phyloP scores from a whole-genome alignment of 2,329 filamentous ascomycete genomes.

The Aspergillus terreus region DNA sequence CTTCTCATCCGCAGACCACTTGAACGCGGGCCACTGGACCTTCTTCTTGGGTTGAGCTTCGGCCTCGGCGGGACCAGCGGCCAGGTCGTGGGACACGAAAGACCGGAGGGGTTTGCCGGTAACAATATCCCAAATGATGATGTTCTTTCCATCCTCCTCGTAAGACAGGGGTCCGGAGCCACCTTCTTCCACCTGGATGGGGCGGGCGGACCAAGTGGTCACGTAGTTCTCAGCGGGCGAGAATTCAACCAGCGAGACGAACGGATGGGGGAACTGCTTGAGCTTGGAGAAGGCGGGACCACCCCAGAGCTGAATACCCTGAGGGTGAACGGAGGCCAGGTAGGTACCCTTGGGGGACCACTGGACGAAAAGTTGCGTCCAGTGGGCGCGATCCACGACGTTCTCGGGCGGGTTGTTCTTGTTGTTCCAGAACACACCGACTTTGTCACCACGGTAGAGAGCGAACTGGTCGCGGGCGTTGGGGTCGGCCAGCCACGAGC shows the following conservation, averaged over 20 bases:
- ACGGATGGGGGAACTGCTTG: conserved; percentile 90
- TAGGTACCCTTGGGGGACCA: conserved; percentile 96
- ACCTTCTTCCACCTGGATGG: conserved; percentile 86
- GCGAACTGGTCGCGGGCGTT: conserved; percentile 93
- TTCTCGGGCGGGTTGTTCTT: conserved; percentile 85
- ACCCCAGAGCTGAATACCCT: conserved; percentile 97
- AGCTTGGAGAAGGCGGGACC: conserved; percentile 84
- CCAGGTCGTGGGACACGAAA: conserved; percentile 81
- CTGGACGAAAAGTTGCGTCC: conserved; percentile 97
- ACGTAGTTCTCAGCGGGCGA: conserved; percentile 90
- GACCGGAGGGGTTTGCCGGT: conserved; percentile 87
- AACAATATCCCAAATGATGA: conserved; percentile 96
- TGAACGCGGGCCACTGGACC: conserved; percentile 97
- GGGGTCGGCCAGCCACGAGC: conserved; percentile 86
- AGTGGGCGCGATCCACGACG: conserved; percentile 87
- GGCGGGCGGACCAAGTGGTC: conserved; percentile 93
- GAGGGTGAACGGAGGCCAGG: conserved; percentile 88
- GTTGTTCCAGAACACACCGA: conserved; percentile 98
- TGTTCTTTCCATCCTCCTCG: conserved; percentile 98
- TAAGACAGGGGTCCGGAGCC: conserved; percentile 71
- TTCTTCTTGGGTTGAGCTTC: conserved; percentile 77
- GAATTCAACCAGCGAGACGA: conserved; percentile 93
- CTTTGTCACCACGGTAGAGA: conserved; percentile 87
- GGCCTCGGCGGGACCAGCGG: conserved; percentile 54
- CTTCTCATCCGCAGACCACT: conserved; percentile 97